Evolutionary conservation across 1,284 basidiomycete species (phyloP).

Genomic region (Ganoderma lingzhi): DNA sequence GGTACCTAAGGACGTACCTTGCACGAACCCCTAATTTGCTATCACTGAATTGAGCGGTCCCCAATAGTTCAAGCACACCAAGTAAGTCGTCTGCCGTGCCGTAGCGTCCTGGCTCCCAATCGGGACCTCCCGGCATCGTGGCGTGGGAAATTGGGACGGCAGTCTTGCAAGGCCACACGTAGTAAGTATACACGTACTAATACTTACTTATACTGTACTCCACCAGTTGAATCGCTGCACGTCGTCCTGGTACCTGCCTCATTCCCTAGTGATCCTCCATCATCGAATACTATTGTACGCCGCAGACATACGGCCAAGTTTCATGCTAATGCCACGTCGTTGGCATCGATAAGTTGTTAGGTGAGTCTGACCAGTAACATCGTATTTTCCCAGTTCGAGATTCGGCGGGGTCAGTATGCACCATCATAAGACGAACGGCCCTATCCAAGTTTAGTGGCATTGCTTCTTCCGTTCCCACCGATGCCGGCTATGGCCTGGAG

Average conservation of each 20-base stretch:
- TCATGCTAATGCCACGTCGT: background rate
- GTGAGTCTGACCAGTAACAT: background rate
- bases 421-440: background rate
- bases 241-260: background rate
- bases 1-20: background rate
- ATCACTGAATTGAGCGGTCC: no score
- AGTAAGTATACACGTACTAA: no score
- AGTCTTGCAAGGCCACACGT: no score
- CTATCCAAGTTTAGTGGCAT: background rate
- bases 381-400: background rate
- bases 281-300: background rate
- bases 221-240: background rate
- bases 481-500: background rate
- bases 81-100: no score
- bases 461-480: background rate
- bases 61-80: no score
- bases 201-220: no score
- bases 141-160: background rate
- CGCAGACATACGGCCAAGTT: background rate
- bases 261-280: background rate
- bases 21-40: no score
- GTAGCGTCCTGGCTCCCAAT: background rate
- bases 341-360: background rate
- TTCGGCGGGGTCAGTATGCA: background rate
- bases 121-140: background rate